Evolutionary conservation across 2,329 filamentous ascomycete species (phyloP), one percentile per base, ranked within the genome.

Genomic region (Fusarium virguliforme): DNA sequence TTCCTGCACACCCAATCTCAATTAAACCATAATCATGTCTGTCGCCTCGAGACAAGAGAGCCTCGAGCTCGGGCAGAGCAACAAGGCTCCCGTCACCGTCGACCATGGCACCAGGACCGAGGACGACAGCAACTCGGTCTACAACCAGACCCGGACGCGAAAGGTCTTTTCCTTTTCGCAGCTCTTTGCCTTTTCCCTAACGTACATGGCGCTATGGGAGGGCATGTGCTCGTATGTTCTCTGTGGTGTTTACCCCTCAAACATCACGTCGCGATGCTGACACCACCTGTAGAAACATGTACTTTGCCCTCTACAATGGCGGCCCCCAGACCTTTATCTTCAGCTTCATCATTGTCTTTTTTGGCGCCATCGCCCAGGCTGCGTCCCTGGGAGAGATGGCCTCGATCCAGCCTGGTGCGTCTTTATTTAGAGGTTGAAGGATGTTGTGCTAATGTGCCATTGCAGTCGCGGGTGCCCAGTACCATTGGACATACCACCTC

Each of bases 341-440:
- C 35, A 75, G 73, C 22, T 75, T 75, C 38, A 65, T 75, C 10
- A 75, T 75, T 2, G 73, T 75, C n/a, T 75, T 75, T 46, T 75
- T 24, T 8, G 73, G 73, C 1, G 73, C 73, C 35, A 75, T 75
- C 12, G 28, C 64, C 5, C 73, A 75, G 26, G 73, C 73, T 10
- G 73, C 73, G 0, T 75, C 73, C 0, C 43, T 75, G 8, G 73
- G 73, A 26, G 73, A 75, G 4, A 75, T 75, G 73, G 73, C 73
- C 3, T 75, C 73, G 1, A 75, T 75, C 4, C 73, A 75, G 24
- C 73, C 73, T 8, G 67, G 56, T 50, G 35, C 34, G 40, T 22
- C n/a, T 24, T 13, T 15, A 32, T 6, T 24, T 22, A 12, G 12
- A 9, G 32, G 40, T 26, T 32, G 10, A 24, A 26, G 32, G 8